phyloP scores from a whole-genome alignment of 192 early-diverging fungal genomes.

The Umbelopsis sp. region DNA sequence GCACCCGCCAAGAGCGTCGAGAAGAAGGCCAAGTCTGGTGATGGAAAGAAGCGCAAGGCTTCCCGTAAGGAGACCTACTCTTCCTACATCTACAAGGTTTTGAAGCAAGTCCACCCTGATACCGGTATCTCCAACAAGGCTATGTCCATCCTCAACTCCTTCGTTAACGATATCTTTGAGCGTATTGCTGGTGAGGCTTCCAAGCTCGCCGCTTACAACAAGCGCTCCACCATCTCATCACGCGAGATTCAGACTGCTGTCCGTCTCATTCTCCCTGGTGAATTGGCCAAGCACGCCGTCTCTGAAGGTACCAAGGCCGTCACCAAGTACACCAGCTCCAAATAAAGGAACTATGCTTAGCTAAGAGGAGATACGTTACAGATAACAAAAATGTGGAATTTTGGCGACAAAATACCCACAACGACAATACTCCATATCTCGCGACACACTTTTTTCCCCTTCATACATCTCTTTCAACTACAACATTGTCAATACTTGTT shows the following conservation, averaged over 20 bases:
- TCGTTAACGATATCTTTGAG: conserved; percentile 98
- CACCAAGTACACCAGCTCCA: conserved; percentile 92
- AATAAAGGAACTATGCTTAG: conserved; percentile 41
- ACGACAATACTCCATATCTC: not conserved
- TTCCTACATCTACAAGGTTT: conserved; percentile 96
- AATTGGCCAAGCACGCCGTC: conserved; percentile 96
- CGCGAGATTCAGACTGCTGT: conserved; percentile 91
- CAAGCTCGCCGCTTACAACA: conserved; percentile 92
- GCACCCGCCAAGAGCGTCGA: conserved; percentile 74
- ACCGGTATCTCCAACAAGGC: conserved; percentile 97
- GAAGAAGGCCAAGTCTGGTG: conserved; percentile 59
- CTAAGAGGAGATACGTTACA: not conserved
- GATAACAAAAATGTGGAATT: not conserved
- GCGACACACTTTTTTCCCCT: conserved; percentile 1
- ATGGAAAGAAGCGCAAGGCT: conserved; percentile 70
- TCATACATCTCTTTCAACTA: not conserved
- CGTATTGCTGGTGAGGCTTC: conserved; percentile 85
- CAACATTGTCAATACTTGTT: not conserved
- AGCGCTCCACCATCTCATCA: conserved; percentile 93
- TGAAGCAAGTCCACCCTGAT: conserved; percentile 97
- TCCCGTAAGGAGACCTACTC: conserved; percentile 88
- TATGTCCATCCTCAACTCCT: conserved; percentile 97
- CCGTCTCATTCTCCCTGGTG: conserved; percentile 78
- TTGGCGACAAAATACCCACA: not conserved
- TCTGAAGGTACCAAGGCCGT: conserved; percentile 99